Conservation (phyloP, 495 filamentous ascomycete species). For the Annulohypoxylon moriforme region DNA sequence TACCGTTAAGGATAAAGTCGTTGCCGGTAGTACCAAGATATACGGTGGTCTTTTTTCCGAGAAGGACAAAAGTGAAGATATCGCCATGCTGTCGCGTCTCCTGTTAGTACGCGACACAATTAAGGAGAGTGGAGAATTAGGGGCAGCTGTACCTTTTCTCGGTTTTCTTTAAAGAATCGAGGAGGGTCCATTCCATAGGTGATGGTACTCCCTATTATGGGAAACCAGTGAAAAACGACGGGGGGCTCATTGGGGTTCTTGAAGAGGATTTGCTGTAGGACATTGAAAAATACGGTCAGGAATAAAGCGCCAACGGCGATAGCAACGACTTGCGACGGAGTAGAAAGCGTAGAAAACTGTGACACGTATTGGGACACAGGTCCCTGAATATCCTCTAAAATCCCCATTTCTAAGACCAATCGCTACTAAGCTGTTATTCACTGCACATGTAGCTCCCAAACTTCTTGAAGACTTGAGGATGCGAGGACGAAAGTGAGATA, state of each 20-base stretch:
- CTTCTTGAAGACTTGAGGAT: background rate
- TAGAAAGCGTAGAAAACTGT: constrained; percentile 56
- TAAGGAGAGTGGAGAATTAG: background rate
- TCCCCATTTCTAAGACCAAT: constrained; percentile 56
- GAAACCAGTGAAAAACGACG: constrained; percentile 86
- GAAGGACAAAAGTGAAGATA: constrained; percentile 81
- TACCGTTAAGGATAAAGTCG: constrained; percentile 88
- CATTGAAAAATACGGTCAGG: constrained; percentile 70
- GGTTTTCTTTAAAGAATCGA: constrained; percentile 77
- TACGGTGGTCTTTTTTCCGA: constrained; percentile 80
- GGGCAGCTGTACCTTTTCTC: constrained; percentile 68
- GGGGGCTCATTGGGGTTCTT: constrained; percentile 80
- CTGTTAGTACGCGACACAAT: constrained; percentile 38
- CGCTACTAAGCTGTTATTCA: constrained; percentile 21
- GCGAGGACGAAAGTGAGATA: constrained; percentile 11
- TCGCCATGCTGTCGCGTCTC: constrained; percentile 72
- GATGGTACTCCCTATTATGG: constrained; percentile 80
- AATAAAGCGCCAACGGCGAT: constrained; percentile 59
- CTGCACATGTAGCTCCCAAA: constrained; percentile 22
- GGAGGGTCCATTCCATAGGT: constrained; percentile 87
- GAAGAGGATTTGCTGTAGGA: constrained; percentile 74
- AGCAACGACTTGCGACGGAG: constrained; percentile 59
- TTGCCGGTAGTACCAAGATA: constrained; percentile 83
- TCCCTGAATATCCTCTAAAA: constrained; percentile 60
- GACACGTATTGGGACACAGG: constrained; percentile 58